Base-by-base conservation (phyloP, 306 rosid genomes). In the Begonia loranthoides region DNA sequence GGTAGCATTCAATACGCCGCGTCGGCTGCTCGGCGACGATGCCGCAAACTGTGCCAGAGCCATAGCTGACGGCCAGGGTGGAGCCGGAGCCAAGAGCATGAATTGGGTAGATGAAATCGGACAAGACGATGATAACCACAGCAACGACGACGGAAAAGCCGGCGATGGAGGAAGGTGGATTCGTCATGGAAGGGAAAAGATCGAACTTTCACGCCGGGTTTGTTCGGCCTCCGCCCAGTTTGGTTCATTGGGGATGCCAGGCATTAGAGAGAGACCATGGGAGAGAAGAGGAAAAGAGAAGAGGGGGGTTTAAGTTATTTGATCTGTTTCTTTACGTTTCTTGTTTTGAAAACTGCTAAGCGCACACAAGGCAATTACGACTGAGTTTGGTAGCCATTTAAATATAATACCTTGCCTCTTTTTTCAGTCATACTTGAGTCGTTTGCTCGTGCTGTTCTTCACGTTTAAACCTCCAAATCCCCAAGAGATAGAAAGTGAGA, bases 71-170 rank as follows among this genome's bases (percentile, higher is more conserved):
- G 40, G 97, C 80, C 12, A 89, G 70, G 43, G 97, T 82, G 41
- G 74, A 62, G 45, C 87, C 95, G 65, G 93, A 81, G 70, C 95
- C 93, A 36, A 84, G 66, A 41, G 82, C 84, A 65, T 60, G 46
- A 21, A 67, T 60, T 1, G 51, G 51, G 16, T 81, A 67, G 11
- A 49, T 2, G 8, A 73, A 34, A 28, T 73, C 1, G 43, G 64
- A 3, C 12, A 56, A 13, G 38, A 45, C 4, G 38, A 54, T 6
- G 60, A 17, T 4, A 39, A 45, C 14, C 55, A 52, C 3, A 57
- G 33, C 19, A 52, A 64, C 7, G 38, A 44, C 19, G 33, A 55
- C 15, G 45, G 45, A 7, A 50, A 58, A 40, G 51, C 16, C 55
- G 52, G 14, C 38, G 72, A 60, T 19, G 52, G 69, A 21, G 60